phyloP scores from a whole-genome alignment of 108 stramenopile genomes.

The Schizochytrium sp. region DNA sequence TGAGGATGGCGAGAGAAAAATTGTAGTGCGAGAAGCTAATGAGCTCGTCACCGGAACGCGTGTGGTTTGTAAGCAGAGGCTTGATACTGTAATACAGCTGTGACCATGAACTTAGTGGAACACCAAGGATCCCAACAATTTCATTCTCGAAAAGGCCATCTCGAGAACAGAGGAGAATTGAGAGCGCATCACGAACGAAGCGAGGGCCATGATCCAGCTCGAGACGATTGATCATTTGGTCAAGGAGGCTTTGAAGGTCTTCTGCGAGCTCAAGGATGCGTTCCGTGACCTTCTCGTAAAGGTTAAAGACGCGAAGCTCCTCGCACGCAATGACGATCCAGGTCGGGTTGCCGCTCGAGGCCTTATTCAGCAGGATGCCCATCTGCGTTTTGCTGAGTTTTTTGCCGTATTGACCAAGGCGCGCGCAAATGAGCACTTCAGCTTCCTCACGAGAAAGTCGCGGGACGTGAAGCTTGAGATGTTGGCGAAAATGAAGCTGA shows the following conservation, averaged over 20 bases:
- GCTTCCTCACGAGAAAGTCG: background rate
- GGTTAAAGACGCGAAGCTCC: background rate
- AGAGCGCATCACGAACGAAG: background rate
- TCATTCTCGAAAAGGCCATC: background rate
- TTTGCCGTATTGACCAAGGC: background rate
- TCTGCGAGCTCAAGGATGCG: background rate
- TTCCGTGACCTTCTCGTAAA: background rate
- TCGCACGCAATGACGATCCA: conserved; percentile 8
- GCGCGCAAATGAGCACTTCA: background rate
- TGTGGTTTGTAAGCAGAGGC: background rate
- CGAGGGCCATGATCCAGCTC: conserved; percentile 4
- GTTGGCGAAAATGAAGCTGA: background rate
- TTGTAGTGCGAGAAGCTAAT: background rate
- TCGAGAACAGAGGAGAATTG: background rate
- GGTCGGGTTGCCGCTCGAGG: conserved; percentile 6
- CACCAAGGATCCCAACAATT: background rate
- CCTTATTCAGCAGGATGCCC: background rate
- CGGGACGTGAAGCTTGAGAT: background rate
- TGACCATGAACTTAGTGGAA: background rate
- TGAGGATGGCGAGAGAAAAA: background rate
- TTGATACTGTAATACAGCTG: conserved; percentile 6
- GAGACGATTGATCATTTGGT: background rate
- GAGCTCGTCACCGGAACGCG: background rate
- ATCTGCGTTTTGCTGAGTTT: conserved; percentile 2
- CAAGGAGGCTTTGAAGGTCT: background rate